phyloP scores from a whole-genome alignment of 768 basidiomycete genomes.

The Asterophora lycoperdoides region DNA sequence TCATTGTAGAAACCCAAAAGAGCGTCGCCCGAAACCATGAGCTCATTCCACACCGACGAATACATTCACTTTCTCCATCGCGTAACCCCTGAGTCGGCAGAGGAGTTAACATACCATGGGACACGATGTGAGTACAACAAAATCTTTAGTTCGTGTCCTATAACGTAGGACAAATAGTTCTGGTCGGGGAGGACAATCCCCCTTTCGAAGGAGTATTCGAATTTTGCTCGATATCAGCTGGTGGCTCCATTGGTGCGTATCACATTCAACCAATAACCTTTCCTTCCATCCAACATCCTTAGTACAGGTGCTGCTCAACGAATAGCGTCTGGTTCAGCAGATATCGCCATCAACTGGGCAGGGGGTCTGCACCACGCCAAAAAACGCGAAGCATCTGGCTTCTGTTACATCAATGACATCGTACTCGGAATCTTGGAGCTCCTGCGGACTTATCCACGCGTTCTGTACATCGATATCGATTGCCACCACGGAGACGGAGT shows the following conservation, averaged over 20 bases:
- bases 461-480: slow-evolving; percentile 97
- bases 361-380: slow-evolving; percentile 99
- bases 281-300: background rate
- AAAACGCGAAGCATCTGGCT: slow-evolving; percentile 95
- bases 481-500: slow-evolving; percentile 99
- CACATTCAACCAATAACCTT: background rate
- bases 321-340: slow-evolving; percentile 75
- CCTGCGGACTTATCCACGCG: slow-evolving; percentile 74
- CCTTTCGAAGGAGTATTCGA: slow-evolving; percentile 96
- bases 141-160: background rate
- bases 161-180: slow-evolving; percentile 30
- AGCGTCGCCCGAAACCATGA: slow-evolving; percentile 74
- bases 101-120: slow-evolving; percentile 80
- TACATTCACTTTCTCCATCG: slow-evolving; percentile 88
- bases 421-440: slow-evolving; percentile 93
- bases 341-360: slow-evolving; percentile 97
- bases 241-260: slow-evolving; percentile 81
- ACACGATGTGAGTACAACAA: slow-evolving; percentile 58
- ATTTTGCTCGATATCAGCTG: slow-evolving; percentile 95
- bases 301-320: slow-evolving; percentile 73
- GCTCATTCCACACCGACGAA: slow-evolving; percentile 96
- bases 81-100: slow-evolving; percentile 89
- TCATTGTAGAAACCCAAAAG: slow-evolving; percentile 57
- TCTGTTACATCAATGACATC: slow-evolving; percentile 99
- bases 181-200: slow-evolving; percentile 91